phyloP scores from a whole-genome alignment of 257 asterid genomes.

The Penstemon eatonii region DNA sequence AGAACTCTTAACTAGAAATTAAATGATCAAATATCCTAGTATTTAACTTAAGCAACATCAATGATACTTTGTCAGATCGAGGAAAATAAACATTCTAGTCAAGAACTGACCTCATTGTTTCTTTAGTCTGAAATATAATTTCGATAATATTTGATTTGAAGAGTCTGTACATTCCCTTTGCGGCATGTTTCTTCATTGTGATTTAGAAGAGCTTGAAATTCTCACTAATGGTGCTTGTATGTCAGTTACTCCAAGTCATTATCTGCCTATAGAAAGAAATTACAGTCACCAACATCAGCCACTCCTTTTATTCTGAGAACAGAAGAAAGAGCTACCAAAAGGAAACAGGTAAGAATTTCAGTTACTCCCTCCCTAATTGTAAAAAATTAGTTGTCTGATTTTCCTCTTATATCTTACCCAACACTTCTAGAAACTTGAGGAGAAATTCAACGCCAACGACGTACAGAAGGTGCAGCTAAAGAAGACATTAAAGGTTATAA shows the following conservation, averaged over 20 bases:
- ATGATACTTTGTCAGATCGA: no score
- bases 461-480: constrained; percentile 56
- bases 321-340: constrained; percentile 83
- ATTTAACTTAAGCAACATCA: not conserved
- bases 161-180: no score
- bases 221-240: constrained; percentile 22
- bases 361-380: constrained; percentile 3
- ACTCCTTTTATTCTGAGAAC: constrained; percentile 76
- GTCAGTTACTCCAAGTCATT: constrained; percentile 68
- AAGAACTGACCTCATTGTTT: not conserved
- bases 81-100: no score
- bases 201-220: constrained; percentile 1
- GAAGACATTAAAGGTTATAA: constrained; percentile 58
- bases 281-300: constrained; percentile 66
- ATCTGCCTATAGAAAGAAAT: constrained; percentile 65
- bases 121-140: not conserved
- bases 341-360: constrained; percentile 69
- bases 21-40: no score
- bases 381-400: constrained; percentile 7
- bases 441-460: constrained; percentile 68
- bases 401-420: not conserved
- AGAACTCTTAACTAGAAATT: no score
- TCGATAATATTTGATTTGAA: no score
- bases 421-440: constrained; percentile 84
- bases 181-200: no score